Conservation (phyloP, 139 green algal genomes). For the Tetratostichococcus sp. region DNA sequence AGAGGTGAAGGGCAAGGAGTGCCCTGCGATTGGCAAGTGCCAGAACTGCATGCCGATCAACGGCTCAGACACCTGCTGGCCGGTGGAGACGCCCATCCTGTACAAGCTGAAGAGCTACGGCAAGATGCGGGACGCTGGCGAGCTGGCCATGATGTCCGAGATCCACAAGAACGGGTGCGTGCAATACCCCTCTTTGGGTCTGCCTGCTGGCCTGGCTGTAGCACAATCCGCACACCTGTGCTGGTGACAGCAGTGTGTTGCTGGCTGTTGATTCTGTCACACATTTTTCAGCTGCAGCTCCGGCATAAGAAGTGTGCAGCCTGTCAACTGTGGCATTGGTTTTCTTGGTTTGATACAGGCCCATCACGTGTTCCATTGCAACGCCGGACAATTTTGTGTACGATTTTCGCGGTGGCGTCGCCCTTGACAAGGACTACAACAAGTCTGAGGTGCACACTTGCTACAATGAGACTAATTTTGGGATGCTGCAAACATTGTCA, state of each 20-base stretch:
- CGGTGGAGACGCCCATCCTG: constrained; percentile 41
- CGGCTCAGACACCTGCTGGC: constrained; percentile 43
- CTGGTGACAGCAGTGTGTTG: too few relatives aligned
- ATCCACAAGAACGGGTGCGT: constrained; percentile 20
- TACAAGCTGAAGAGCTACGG: constrained; percentile 42
- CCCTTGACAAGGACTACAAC: constrained; percentile 15
- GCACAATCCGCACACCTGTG: too few relatives aligned
- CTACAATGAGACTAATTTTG: too few relatives aligned
- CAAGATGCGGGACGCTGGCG: constrained; percentile 13
- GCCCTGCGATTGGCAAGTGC: constrained; percentile 39
- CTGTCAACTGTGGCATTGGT: too few relatives aligned
- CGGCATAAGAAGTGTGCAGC: too few relatives aligned
- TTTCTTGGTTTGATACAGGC: constrained; percentile 19
- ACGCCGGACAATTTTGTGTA: constrained; percentile 47
- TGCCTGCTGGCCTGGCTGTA: too few relatives aligned
- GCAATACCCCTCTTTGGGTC: too few relatives aligned
- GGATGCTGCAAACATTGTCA: too few relatives aligned
- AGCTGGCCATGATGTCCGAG: constrained; percentile 43
- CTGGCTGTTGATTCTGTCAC: too few relatives aligned
- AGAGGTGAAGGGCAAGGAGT: constrained; percentile 26
- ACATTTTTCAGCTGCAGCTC: too few relatives aligned
- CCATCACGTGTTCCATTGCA: constrained; percentile 47
- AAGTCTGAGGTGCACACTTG: background rate
- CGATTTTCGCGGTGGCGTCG: constrained; percentile 37
- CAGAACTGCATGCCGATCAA: constrained; percentile 53